Evolutionary conservation across 352 stramenopile genomes (phyloP).

Genomic region (Globisporangium acanthophoron): DNA sequence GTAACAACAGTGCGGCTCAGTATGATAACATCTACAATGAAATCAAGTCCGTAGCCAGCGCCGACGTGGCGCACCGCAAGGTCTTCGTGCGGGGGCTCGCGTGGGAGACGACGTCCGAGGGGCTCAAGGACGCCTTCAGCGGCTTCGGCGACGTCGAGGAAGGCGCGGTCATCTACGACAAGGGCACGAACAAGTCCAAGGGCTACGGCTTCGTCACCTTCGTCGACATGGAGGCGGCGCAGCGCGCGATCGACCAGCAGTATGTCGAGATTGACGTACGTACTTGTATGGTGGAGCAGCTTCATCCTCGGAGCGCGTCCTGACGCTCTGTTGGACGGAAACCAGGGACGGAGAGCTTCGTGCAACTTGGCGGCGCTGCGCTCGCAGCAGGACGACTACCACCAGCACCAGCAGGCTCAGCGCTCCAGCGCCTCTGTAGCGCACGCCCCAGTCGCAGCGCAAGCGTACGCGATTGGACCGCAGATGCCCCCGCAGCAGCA

Average conservation of each 20-base stretch:
- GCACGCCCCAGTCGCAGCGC: not conserved
- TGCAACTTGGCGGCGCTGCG: constrained; percentile 54
- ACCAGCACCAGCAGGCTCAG: constrained; percentile 19
- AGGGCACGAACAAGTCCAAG: constrained; percentile 49
- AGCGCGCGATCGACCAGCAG: constrained; percentile 41
- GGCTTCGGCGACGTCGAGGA: constrained; percentile 58
- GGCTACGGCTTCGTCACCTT: constrained; percentile 71
- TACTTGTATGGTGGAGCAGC: not conserved
- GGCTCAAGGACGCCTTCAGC: constrained; percentile 40
- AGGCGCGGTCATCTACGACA: constrained; percentile 57
- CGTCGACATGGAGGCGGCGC: constrained; percentile 49
- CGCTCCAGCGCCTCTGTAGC: not conserved
- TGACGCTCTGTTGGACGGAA: not conserved
- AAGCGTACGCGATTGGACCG: not conserved
- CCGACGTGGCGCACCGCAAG: constrained; percentile 56
- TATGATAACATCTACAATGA: constrained; percentile 51
- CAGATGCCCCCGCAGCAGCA: constrained; percentile 10
- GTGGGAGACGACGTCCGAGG: constrained; percentile 47
- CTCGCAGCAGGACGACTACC: constrained; percentile 29
- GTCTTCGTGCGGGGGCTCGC: constrained; percentile 65
- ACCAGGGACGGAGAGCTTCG: constrained; percentile 31
- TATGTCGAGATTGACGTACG: constrained; percentile 53
- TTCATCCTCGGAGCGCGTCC: not conserved
- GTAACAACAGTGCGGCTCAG: constrained; percentile 42
- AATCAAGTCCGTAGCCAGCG: constrained; percentile 50